Conservation (phyloP, 2,329 filamentous ascomycete species). For the Amesomyces nigricolor region DNA sequence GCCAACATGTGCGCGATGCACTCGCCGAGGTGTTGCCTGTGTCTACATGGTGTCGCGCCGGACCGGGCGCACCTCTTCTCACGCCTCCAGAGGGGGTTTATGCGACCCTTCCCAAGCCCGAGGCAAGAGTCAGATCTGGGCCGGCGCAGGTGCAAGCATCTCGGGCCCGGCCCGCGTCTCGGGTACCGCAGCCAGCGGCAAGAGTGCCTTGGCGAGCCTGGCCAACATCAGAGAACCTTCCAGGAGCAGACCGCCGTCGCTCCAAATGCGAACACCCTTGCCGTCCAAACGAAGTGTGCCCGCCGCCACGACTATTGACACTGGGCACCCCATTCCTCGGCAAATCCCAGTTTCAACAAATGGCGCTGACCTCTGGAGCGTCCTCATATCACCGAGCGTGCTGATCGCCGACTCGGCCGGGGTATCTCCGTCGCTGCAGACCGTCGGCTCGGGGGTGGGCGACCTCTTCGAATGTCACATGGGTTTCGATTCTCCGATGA, state of each 20-base stretch:
- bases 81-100: neutral
- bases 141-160: neutral
- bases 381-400: neutral
- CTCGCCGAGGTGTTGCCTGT: slow-evolving; percentile 28
- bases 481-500: slow-evolving; percentile 4
- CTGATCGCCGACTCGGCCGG: neutral
- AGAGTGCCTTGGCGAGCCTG: neutral
- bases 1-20: slow-evolving; percentile 33
- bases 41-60: slow-evolving; percentile 29
- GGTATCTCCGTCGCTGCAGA: slow-evolving; percentile 3
- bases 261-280: neutral
- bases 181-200: neutral
- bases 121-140: neutral
- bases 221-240: neutral
- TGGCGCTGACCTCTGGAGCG: slow-evolving; percentile 3
- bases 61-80: slow-evolving; percentile 12
- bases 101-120: no score
- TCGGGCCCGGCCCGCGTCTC: neutral
- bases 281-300: neutral
- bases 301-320: neutral
- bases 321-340: no score
- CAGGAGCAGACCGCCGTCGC: neutral
- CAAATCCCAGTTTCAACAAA: no score
- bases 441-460: neutral
- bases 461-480: neutral